Base-by-base conservation (phyloP, 495 filamentous ascomycete genomes). In the Penicillium diatomitis region DNA sequence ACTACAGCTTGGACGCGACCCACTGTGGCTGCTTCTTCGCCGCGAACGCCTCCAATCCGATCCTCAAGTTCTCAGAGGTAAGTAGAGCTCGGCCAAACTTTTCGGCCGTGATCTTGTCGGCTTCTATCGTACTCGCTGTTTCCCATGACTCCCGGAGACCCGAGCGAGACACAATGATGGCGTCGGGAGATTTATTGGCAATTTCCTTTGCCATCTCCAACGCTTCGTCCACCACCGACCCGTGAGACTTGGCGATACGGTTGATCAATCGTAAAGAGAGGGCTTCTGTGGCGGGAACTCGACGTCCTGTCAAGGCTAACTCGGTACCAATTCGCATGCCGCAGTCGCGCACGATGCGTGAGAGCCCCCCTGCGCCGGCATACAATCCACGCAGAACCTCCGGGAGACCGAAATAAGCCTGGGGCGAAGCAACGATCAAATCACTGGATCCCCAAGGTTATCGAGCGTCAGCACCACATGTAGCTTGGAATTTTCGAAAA, bases 41-140 rank as follows among this genome's bases (percentile, higher is more conserved):
- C 35, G 83, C 76, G 75, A 94, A 92, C 44, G 83, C 83, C 67
- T 60, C 73, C 37, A 91, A 67, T 0, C 87, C 88, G 66, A 88
- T 86, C 55, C 65, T 75, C 56, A 86, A 80, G 67, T 91, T 91
- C 62, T 87, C 81, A 8, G 40, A 42, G 8, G 4, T 42, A 27
- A 42, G 5, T 27, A 42, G 12, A 3, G 5, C 83, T 86, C 66
- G 36, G 80, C 65, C 48, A 92, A 68, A 56, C 63, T 57, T 38
- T 50, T 63, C 55, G 71, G 40, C 40, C 82, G 72, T 77, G 70
- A 6, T 77, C 75, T 53, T 75, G 70, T 41, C 71, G 62, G 48
- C 81, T 58, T 12, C 73, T 84, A 30, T 65, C 84, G 59, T 81
- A 72, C 56, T 83, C 79, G 33, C 79, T 80, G 8, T 75, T 57